Base-by-base conservation (phyloP, 768 basidiomycete species). In the Fomitopsis pulvina region DNA sequence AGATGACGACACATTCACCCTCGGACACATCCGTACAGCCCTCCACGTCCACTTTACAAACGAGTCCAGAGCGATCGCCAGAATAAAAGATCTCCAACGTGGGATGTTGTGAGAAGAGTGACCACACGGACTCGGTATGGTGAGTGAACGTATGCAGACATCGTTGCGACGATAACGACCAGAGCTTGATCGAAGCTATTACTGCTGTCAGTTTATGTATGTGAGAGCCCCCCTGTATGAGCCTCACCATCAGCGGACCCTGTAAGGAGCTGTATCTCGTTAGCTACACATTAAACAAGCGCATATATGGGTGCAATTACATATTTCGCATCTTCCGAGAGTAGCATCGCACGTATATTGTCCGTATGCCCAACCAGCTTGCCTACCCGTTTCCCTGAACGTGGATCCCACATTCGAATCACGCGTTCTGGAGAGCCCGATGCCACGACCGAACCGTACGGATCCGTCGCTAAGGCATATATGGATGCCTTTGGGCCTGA, bases 341-440 rank as follows among this genome's bases (percentile, higher is more conserved):
- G 75, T 20, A 94, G 66, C 39, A 97, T 86, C 3, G 91, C 81
- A 8, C 95, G 78, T 52, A 99, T 93, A 58, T 97, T 98, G 66
- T 99, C 96, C 0, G 95, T 95, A 64, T 99, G 95, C 0, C 95
- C 95, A 6, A 97, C 91, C 0, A 98, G 76, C 61, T 96, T 92
- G 10, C 85, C 82, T 63, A 69, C 83, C 39, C 87, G 75, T 60
- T 85, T 89, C 8, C 89, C 89, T 1, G 82, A 77, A 14, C 96
- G 76, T 3, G 94, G 92, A 62, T 99, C 96, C 93, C 93, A 99
- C 53, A 96, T 70, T 20, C 93, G 73, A 22, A 99, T 73, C 2
- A 97, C 87, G 21, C 90, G 77, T 63, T 97, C 95, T 0, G 95
- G 95, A 1, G 90, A 88, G 0, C 95, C 95, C 5, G 89, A 87